Conservation (phyloP, 495 filamentous ascomycete species). For the Thermochaetoides thermophila region DNA sequence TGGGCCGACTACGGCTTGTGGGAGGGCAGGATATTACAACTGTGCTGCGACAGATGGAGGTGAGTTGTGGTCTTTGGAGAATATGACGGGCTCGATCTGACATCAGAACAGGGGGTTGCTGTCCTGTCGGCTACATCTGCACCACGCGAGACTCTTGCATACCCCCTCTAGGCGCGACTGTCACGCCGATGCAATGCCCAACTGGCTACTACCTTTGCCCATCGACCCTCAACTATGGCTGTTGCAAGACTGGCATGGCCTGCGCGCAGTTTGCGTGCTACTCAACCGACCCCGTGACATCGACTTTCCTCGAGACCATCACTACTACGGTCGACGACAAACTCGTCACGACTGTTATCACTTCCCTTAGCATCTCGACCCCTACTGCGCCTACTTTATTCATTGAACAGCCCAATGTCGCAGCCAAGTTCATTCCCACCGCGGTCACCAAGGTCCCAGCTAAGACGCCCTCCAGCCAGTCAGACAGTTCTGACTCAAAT, state of each 20-base stretch:
- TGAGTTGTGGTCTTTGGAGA: constrained; percentile 3
- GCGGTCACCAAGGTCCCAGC: constrained; percentile 22
- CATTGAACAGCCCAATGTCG: constrained; percentile 1
- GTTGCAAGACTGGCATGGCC: constrained; percentile 24
- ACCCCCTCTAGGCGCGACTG: constrained; percentile 15
- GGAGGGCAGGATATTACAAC: constrained; percentile 16
- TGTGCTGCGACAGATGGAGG: constrained; percentile 16
- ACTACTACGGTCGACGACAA: constrained; percentile 20
- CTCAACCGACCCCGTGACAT: constrained; percentile 17
- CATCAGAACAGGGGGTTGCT: constrained; percentile 24
- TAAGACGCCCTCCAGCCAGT: constrained; percentile 1
- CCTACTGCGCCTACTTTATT: constrained; percentile 12
- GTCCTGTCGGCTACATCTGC: constrained; percentile 24
- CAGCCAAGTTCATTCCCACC: constrained; percentile 25
- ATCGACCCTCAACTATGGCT: constrained; percentile 23
- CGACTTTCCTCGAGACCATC: constrained; percentile 16
- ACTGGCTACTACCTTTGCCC: constrained; percentile 24
- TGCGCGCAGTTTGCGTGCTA: constrained; percentile 27
- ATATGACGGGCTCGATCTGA: neutral
- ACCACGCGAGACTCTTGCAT: constrained; percentile 11
- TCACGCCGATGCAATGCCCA: constrained; percentile 15
- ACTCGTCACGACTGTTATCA: constrained; percentile 16
- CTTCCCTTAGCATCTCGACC: constrained; percentile 15
- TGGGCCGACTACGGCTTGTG: constrained; percentile 22
- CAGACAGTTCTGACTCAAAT: too few species aligned